A percentile compares a stretch with the other conserved stretches of the same genome.
phyloP scores from a whole-genome alignment of 768 basidiomycete species.

The Lactarius hengduanensis region DNA sequence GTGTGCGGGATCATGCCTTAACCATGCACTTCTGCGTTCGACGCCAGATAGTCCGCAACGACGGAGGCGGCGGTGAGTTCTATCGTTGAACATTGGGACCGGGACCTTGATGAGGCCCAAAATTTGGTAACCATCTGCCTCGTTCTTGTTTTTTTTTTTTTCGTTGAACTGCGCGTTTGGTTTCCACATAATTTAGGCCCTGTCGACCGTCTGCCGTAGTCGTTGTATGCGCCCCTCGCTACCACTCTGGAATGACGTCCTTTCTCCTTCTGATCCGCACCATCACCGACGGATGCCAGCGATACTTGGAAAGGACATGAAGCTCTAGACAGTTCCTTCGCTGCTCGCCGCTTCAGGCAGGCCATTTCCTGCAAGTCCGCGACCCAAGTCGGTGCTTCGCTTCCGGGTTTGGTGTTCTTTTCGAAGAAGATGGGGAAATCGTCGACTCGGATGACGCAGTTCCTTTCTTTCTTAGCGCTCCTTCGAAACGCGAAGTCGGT shows the following conservation, averaged over 20 bases:
- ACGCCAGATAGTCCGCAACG: no score
- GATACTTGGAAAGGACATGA: no score
- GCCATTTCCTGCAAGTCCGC: neutral
- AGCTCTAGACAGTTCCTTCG: neutral
- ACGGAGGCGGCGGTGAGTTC: no score
- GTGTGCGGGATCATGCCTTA: no score
- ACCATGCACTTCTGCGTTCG: no score
- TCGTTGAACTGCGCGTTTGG: neutral
- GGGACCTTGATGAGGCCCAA: no score
- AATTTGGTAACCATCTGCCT: no score
- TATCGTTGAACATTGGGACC: no score
- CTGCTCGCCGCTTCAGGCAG: neutral
- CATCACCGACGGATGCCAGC: neutral
- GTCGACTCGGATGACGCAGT: neutral
- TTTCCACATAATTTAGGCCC: neutral
- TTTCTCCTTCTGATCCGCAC: slow-evolving; percentile 2
- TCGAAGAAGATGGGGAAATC: neutral
- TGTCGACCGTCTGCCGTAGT: neutral
- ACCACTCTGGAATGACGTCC: neutral
- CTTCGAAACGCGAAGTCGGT: slow-evolving; percentile 28
- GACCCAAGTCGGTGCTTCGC: no score
- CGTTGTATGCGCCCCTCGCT: neutral
- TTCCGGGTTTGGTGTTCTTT: neutral
- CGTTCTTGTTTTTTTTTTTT: neutral
- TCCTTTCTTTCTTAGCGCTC: neutral